Evolutionary conservation across 2,329 filamentous ascomycete genomes (phyloP), one percentile per base, ranked within the genome.

Genomic region (Magnaporthiopsis incrustans): DNA sequence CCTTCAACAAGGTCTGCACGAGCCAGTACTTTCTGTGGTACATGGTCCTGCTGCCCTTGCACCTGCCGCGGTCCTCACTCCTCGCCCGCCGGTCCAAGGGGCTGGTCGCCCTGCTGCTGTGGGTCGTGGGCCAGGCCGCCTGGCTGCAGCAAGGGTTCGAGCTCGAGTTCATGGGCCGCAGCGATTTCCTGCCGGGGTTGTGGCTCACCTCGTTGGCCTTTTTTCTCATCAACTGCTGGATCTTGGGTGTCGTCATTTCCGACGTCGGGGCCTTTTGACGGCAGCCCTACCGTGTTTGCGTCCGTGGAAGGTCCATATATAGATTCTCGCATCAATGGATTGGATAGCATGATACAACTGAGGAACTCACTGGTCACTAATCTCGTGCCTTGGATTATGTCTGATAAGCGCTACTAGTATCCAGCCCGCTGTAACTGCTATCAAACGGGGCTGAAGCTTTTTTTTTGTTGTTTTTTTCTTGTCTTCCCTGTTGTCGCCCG

Each of bases 1-100:
- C 92, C 0, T 98, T 98, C 70, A 99, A 99, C 79, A 99, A 99
- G 79, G 95, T 99, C 67, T 98, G 94, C 82, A 99, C 95, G 3
- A 97, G 92, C 72, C 94, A 97, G 92, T 99, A 99, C 75, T 99
- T 99, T 75, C 84, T 99, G 61, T 99, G 95, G 95, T 98, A 99
- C 76, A 88, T 97, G 76, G 86, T 97, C 68, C 91, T 99, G 70
- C 80, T 98, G 3, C 95, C 95, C 0, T 88, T 97, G 61, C 96
- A 97, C 73, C 87, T 99, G 0, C 92, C 94, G 0, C 78, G 78
- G 53, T 97, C 93, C 0, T 89, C 89, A 0, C 82, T 97, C 18
- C 77, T 96, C 0, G 76, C 74, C 5, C 81, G 74, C 5, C 85
- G 85, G 0, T 71, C 72, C 7, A 76, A 89, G 4, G 95, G 95